Evolutionary conservation across 2,329 filamentous ascomycete genomes (phyloP).

Genomic region (Penicillium sp.): DNA sequence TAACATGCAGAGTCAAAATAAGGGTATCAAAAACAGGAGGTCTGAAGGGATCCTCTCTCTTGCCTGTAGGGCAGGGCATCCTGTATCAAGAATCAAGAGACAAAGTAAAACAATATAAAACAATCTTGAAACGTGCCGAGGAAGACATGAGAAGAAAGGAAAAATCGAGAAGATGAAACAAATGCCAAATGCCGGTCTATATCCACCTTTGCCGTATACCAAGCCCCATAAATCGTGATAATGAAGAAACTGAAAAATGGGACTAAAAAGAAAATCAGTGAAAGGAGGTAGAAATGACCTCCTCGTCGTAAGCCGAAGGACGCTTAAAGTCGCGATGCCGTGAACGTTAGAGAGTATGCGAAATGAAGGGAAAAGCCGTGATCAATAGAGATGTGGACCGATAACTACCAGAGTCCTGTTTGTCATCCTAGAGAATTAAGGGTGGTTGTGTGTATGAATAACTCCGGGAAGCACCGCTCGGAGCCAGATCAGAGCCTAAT

Average conservation of each 20-base stretch:
- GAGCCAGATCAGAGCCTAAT: constrained; percentile 10
- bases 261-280: constrained; percentile 2
- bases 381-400: not conserved
- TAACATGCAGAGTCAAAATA: constrained; percentile 23
- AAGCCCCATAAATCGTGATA: constrained; percentile 22
- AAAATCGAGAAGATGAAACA: constrained; percentile 11
- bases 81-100: not conserved
- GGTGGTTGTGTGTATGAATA: not conserved
- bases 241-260: not conserved
- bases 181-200: constrained; percentile 27
- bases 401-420: not conserved
- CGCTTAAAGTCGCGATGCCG: constrained; percentile 24
- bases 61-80: not conserved
- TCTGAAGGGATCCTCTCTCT: constrained; percentile 10
- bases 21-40: constrained; percentile 36
- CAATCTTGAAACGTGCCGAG: constrained; percentile 7
- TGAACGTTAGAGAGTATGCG: constrained; percentile 8
- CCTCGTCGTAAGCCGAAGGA: constrained; percentile 25
- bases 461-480: not conserved
- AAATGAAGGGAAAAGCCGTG: constrained; percentile 12
- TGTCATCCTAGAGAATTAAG: not conserved
- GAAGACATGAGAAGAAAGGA: constrained; percentile 6
- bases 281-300: constrained; percentile 1
- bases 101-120: not conserved
- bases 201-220: constrained; percentile 18